phyloP scores from a whole-genome alignment of 148 eudicot species.

The Agrostemma githago region DNA sequence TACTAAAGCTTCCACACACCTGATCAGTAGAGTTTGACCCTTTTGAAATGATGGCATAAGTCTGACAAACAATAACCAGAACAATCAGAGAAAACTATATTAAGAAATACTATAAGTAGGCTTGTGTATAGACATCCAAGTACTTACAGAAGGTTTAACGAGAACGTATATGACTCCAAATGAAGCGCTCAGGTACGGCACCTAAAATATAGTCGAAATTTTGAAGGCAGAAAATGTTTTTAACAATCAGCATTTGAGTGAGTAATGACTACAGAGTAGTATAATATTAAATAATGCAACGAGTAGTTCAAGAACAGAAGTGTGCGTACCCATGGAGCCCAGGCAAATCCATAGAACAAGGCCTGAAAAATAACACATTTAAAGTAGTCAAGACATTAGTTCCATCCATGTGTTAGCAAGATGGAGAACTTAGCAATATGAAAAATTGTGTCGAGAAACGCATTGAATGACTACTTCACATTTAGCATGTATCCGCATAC shows the following conservation, averaged over 20 bases:
- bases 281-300: not conserved
- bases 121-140: not conserved
- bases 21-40: no score
- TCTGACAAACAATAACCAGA: no score
- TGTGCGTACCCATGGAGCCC: constrained; percentile 92
- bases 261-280: not conserved
- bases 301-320: not conserved
- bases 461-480: no score
- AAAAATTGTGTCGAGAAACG: no score
- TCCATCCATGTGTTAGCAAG: not conserved
- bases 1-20: constrained; percentile 39
- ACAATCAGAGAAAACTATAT: not conserved
- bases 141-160: constrained; percentile 81
- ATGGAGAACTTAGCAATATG: not conserved
- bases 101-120: not conserved
- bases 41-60: no score
- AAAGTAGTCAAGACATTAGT: not conserved
- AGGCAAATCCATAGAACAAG: constrained; percentile 80
- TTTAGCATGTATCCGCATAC: not conserved
- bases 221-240: not conserved
- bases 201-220: constrained; percentile 40
- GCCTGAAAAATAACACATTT: constrained; percentile 43
- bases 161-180: constrained; percentile 80
- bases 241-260: not conserved
- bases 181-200: constrained; percentile 85